Base-by-base conservation (phyloP, 148 eudicot species). In the Agrostemma githago region DNA sequence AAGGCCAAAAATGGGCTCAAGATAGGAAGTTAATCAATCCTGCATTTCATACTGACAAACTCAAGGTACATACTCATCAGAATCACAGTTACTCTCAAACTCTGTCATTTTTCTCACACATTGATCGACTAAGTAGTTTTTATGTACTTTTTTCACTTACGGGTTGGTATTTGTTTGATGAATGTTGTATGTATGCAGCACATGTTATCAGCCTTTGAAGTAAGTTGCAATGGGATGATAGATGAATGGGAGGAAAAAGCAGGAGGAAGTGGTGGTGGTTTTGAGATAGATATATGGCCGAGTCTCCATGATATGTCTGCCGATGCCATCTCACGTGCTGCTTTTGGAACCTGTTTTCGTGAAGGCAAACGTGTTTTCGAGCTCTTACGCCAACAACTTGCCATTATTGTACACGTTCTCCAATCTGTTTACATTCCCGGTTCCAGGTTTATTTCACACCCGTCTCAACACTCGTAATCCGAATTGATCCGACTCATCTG, bases 1-100 rank as follows among this genome's bases (percentile, higher is more conserved):
- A 85, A 37, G 80, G 80, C 1, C 77, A 78, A 3, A 53, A 71
- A 56, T 85, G 88, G 88, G 74, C 86, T 44, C 74, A 77, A 6
- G 81, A 79, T 17, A 76, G 84, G 16, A 85, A 74, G 61, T 44
- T 81, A 2, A 42, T 84, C 5, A 81, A 41, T 46, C 84, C 84
- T 0, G 84, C 84, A 14, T 82, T 82, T 9, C 81, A 82, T 38
- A 54, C 72, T 72, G 75, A 75, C 12, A 75, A 79, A 44, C 15
- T 79, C 0, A 75, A 79, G 82, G 82, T 79, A 26, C 34, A 26
- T 26, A 26, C 34, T 26, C 34, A 26, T 26, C 34, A 26, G 34
- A 26, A 26, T 26, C 34, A 26, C 34, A 26, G 0, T 26, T 26
- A 26, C 46, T 26, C n/a, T 40, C 43, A 2, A 0, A 19, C 15